phyloP scores from a whole-genome alignment of 2,329 filamentous ascomycete species.

The Lachnellula arida region DNA sequence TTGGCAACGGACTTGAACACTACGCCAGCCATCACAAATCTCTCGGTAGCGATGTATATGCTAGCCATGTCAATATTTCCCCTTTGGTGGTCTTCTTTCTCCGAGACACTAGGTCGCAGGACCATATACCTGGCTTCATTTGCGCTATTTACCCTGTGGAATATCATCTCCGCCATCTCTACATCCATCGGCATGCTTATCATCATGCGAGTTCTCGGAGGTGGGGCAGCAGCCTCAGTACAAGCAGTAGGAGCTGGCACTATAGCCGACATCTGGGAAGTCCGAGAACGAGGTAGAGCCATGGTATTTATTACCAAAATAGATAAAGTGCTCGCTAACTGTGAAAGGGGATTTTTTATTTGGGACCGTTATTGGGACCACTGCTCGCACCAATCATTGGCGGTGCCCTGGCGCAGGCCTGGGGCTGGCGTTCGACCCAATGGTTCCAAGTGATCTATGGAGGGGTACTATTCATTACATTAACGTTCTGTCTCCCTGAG shows the following conservation, averaged over 20 bases:
- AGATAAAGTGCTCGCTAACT: no score
- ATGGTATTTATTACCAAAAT: slow-evolving; percentile 44
- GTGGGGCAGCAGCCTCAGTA: slow-evolving; percentile 73
- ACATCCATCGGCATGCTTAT: slow-evolving; percentile 71
- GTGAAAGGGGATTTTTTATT: slow-evolving; percentile 61
- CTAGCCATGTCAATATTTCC: slow-evolving; percentile 78
- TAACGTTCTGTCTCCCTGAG: slow-evolving; percentile 61
- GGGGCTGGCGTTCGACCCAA: slow-evolving; percentile 72
- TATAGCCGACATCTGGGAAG: slow-evolving; percentile 76
- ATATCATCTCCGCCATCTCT: slow-evolving; percentile 63
- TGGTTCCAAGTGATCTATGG: slow-evolving; percentile 75
- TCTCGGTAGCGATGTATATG: slow-evolving; percentile 78
- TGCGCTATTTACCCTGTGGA: slow-evolving; percentile 65
- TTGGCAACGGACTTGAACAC: slow-evolving; percentile 59
- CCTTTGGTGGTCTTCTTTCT: slow-evolving; percentile 77
- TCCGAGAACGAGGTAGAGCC: slow-evolving; percentile 66
- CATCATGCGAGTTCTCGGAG: slow-evolving; percentile 67
- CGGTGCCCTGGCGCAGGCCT: slow-evolving; percentile 62
- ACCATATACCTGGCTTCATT: slow-evolving; percentile 78
- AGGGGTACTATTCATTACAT: slow-evolving; percentile 47
- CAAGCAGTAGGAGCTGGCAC: slow-evolving; percentile 81
- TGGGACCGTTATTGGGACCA: slow-evolving; percentile 72
- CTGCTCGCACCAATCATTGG: slow-evolving; percentile 73
- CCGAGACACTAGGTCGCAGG: slow-evolving; percentile 66
- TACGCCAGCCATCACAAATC: slow-evolving; percentile 62